These are phyloP conservation scores for Brassica rapa DNA, from an alignment of 345 rosid genomes.

Conservation along the genomic window DNA sequence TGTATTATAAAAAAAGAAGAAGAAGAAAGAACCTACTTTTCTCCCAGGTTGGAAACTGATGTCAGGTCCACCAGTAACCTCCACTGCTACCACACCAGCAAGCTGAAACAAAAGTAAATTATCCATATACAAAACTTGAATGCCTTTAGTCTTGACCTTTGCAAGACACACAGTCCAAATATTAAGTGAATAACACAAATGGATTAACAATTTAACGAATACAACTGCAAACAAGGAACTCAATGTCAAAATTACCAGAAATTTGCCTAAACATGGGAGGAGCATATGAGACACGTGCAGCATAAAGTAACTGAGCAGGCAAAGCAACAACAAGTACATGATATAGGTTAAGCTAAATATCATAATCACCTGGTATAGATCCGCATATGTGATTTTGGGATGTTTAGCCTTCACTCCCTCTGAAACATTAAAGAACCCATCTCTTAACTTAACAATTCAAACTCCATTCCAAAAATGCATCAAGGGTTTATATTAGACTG, in stretches of 20 bases:
- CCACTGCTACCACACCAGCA: slow-evolving; percentile 97
- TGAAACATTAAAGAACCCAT: slow-evolving; percentile 40
- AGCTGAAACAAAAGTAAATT: slow-evolving; percentile 49
- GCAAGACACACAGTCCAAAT: not conserved
- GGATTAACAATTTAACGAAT: not conserved
- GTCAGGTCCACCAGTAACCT: slow-evolving; percentile 92
- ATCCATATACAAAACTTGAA: slow-evolving; percentile 3
- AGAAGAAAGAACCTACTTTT: slow-evolving; percentile 49
- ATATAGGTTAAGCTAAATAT: not conserved
- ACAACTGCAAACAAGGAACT: not conserved
- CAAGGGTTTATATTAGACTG: not conserved
- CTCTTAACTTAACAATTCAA: slow-evolving; percentile 9
- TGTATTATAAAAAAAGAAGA: not conserved
- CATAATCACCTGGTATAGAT: slow-evolving; percentile 44
- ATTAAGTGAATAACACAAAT: not conserved
- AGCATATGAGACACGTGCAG: slow-evolving; percentile 4
- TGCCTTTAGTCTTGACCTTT: not conserved
- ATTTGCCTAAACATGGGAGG: not conserved
- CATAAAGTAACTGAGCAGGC: not conserved
- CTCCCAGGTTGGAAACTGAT: slow-evolving; percentile 86
- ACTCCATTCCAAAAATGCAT: not conserved
- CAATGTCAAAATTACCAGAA: not conserved
- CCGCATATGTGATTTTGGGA: slow-evolving; percentile 82
- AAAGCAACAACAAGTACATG: slow-evolving; percentile 1
- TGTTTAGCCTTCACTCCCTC: slow-evolving; percentile 81